Percentiles rank a stretch among this genome's conserved stretches.
Evolutionary conservation across 495 filamentous ascomycete genomes (phyloP).

Genomic region (Eremomyces bilateralis): DNA sequence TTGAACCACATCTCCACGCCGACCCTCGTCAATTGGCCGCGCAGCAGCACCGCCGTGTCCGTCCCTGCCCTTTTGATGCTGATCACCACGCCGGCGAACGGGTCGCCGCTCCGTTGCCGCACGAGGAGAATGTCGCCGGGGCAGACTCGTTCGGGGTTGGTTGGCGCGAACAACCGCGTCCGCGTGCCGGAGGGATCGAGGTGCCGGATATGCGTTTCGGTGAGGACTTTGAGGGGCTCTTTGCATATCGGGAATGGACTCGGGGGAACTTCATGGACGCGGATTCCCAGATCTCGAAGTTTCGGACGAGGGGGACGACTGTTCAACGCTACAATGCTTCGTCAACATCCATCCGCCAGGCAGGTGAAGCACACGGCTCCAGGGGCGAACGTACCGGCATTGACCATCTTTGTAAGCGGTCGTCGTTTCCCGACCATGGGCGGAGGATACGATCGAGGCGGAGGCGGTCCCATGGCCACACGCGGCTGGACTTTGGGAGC

Average conservation of each 20-base stretch:
- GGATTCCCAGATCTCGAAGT: neutral
- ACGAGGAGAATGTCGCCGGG: constrained; percentile 83
- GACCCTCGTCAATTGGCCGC: constrained; percentile 59
- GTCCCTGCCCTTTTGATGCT: constrained; percentile 65
- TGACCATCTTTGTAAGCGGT: too few relatives aligned
- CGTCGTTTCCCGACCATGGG: too few relatives aligned
- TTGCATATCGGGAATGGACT: constrained; percentile 8
- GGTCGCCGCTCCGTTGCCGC: constrained; percentile 60
- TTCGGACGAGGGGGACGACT: neutral
- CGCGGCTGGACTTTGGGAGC: too few relatives aligned
- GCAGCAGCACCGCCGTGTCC: constrained; percentile 66
- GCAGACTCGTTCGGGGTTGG: constrained; percentile 50
- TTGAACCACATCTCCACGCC: constrained; percentile 98
- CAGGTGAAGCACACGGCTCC: too few relatives aligned
- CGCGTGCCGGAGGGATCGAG: constrained; percentile 75
- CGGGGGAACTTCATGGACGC: neutral
- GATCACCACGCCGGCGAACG: constrained; percentile 72
- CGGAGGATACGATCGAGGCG: too few relatives aligned
- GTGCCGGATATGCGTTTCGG: constrained; percentile 36
- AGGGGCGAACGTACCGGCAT: too few relatives aligned
- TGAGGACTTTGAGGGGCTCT: constrained; percentile 40
- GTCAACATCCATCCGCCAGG: too few relatives aligned
- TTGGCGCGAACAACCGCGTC: constrained; percentile 53
- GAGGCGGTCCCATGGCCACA: too few relatives aligned
- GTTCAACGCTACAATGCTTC: too few relatives aligned